These are phyloP conservation scores for Plasmodium relictum DNA, from an alignment of 169 alveolate species.

Conservation along the genomic window DNA sequence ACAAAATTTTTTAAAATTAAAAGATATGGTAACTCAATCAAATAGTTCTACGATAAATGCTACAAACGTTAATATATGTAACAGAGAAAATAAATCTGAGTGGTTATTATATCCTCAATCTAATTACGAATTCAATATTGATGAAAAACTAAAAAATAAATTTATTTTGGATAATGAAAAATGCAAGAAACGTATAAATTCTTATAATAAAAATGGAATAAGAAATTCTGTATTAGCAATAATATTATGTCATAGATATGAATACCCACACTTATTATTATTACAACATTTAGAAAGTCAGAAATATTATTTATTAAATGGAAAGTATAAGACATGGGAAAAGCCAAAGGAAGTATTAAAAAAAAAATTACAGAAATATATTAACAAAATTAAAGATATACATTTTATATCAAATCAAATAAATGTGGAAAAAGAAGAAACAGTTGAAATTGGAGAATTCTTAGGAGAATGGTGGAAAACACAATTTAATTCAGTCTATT, in stretches of 20 bases:
- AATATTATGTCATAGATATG: conserved; percentile 84
- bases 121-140: conserved; percentile 62
- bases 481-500: conserved; percentile 79
- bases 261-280: conserved; percentile 79
- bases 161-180: conserved; percentile 41
- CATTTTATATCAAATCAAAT: conserved; percentile 28
- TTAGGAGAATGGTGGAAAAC: conserved; percentile 85
- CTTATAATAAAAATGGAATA: conserved; percentile 82
- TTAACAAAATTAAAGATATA: conserved; percentile 62
- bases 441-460: conserved; percentile 81
- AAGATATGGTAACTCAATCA: not conserved
- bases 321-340: conserved; percentile 82
- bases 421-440: conserved; percentile 56
- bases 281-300: conserved; percentile 73
- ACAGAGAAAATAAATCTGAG: conserved; percentile 28
- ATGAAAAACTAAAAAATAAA: conserved; percentile 41
- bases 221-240: conserved; percentile 82
- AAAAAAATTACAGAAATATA: conserved; percentile 80
- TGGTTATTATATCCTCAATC: conserved; percentile 57
- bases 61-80: not conserved
- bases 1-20: not conserved
- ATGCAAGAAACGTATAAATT: conserved; percentile 75
- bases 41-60: not conserved
- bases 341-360: conserved; percentile 81
- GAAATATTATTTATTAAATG: conserved; percentile 80